Conservation (phyloP, 805 yeast genomes). For the Candida sanyiensis region DNA sequence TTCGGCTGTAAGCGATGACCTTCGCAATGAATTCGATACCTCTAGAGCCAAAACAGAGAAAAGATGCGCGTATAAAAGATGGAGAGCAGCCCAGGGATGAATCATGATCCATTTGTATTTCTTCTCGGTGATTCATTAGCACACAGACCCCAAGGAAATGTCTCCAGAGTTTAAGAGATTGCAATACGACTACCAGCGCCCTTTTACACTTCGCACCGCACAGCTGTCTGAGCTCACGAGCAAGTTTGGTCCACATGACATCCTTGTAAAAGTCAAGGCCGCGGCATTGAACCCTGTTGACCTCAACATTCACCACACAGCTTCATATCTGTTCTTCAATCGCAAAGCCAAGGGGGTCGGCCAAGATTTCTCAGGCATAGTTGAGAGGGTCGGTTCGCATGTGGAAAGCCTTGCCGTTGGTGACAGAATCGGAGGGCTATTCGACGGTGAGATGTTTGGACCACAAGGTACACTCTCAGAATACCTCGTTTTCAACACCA, state of each 20-base stretch:
- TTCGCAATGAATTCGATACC: too few species aligned
- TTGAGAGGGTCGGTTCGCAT: constrained; percentile 42
- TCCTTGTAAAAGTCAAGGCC: constrained; percentile 43
- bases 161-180: constrained; percentile 8
- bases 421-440: constrained; percentile 46
- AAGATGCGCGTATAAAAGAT: too few species aligned
- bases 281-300: constrained; percentile 57
- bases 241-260: constrained; percentile 31
- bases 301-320: constrained; percentile 36
- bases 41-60: too few species aligned
- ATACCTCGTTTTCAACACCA: constrained; percentile 28
- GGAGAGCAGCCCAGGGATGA: too few species aligned
- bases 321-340: constrained; percentile 26
- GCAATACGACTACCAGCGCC: constrained; percentile 15
- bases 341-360: constrained; percentile 35
- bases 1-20: too few species aligned
- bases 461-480: constrained; percentile 40
- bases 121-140: too few species aligned
- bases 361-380: constrained; percentile 49
- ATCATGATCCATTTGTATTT: too few species aligned
- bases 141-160: too few species aligned
- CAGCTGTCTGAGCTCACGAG: constrained; percentile 25
- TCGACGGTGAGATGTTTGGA: constrained; percentile 18
- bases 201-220: constrained; percentile 8
- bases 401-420: constrained; percentile 40